A percentile compares a stretch with the other conserved stretches of the same genome.
Evolutionary conservation across 345 rosid species (phyloP).

Genomic region (Clarkia xantiana): DNA sequence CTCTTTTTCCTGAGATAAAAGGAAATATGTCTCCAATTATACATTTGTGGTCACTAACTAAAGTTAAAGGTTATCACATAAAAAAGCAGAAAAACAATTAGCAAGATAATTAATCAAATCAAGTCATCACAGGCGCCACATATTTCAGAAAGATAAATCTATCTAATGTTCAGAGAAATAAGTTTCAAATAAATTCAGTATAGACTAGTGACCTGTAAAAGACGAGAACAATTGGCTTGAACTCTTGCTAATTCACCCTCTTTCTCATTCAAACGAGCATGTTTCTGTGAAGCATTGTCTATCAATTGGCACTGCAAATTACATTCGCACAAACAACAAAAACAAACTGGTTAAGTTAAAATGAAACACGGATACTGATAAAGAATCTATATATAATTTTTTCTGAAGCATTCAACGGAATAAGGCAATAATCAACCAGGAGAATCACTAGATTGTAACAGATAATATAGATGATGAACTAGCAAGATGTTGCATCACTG

Average conservation of each 20-base stretch:
- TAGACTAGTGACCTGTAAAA: constrained; percentile 41
- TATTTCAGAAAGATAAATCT: too few relatives aligned
- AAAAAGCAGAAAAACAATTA: background rate
- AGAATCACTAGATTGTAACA: too few relatives aligned
- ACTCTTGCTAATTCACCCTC: constrained; percentile 56
- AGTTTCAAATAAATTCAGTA: background rate
- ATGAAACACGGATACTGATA: too few relatives aligned
- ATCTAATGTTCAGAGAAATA: background rate
- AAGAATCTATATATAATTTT: too few relatives aligned
- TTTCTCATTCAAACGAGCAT: constrained; percentile 46
- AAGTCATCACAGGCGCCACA: background rate
- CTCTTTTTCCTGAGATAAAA: constrained; percentile 68
- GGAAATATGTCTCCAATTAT: background rate
- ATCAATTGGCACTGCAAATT: constrained; percentile 51
- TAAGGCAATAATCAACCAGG: too few relatives aligned
- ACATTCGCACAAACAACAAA: background rate
- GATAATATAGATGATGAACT: too few relatives aligned
- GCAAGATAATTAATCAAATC: background rate
- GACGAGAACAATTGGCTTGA: constrained; percentile 52
- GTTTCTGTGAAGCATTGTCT: constrained; percentile 47
- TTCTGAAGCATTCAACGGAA: too few relatives aligned
- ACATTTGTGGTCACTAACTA: too few relatives aligned
- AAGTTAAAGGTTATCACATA: too few relatives aligned
- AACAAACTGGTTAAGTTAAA: too few relatives aligned
- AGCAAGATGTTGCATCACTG: background rate